Base-by-base conservation (phyloP, 768 basidiomycete species). In the Boletales sp. region DNA sequence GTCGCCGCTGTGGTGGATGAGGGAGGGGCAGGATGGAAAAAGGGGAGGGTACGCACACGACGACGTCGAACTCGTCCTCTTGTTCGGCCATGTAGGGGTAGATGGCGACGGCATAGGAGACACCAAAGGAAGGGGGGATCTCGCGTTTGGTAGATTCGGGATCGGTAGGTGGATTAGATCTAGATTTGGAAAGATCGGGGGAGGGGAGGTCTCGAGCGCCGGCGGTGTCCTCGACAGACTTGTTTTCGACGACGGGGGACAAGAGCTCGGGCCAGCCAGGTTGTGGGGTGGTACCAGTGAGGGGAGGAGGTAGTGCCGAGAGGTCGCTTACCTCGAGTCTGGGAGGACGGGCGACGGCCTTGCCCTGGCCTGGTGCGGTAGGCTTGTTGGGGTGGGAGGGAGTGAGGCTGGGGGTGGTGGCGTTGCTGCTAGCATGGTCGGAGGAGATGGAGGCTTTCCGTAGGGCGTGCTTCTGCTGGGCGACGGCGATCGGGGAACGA, bases 61-160 rank as follows among this genome's bases (percentile, higher is more conserved):
- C 83, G 2, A 98, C 96, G 64, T 98, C 93, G 66, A 97, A 98
- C 67, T 99, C 96, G 66, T 98, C 96, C 50, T 96, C 93, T 65
- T 96, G 87, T 69, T 98, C 96, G 7, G 95, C 94, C 82, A 94
- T 88, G 68, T 99, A 98, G 40, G 96, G 96, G 64, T 99, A 98
- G 58, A 98, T 98, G 30, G 94, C 93, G 32, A 99, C 91, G 2
- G 95, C 94, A 62, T 96, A 99, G 11, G 93, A 94, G 17, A 94
- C 78, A 13, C 82, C 84, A 57, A 68, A 70, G 2, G 71, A 57
- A 35, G 73, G 60, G 44, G 75, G 74, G 28, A 75, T 74, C 45
- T 80, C 79, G 48, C 74, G 58, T 33, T 57, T 66, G 21, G 66
- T 62, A 35, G 61, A 59, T 38, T 75, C 74, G 40, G 66, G 59